phyloP scores from a whole-genome alignment of 306 rosid species.

The Alnus glutinosa region DNA sequence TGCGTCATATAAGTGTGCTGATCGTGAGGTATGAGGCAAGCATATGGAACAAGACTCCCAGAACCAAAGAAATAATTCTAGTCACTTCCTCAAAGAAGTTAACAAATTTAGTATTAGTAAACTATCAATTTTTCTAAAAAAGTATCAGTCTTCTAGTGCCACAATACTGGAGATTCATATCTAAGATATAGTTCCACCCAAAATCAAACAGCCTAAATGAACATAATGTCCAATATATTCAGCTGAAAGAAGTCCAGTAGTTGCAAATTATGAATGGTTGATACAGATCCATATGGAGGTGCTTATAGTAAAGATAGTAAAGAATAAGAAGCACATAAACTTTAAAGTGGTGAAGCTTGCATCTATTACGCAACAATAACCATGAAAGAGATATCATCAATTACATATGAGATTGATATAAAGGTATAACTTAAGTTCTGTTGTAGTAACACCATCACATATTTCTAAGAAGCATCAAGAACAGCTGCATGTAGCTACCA shows the following conservation, averaged over 20 bases:
- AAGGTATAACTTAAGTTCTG: neutral
- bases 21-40: neutral
- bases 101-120: neutral
- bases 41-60: neutral
- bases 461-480: neutral
- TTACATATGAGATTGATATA: neutral
- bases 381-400: neutral
- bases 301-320: neutral
- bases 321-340: neutral
- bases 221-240: neutral
- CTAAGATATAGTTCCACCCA: too few species aligned
- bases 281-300: neutral
- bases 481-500: conserved; percentile 12
- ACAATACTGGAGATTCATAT: too few species aligned
- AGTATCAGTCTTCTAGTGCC: too few species aligned
- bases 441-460: neutral
- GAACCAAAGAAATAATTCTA: neutral
- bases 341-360: neutral
- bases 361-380: neutral
- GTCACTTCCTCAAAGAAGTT: neutral
- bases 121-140: too few species aligned
- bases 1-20: neutral
- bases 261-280: neutral
- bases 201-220: neutral
- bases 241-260: neutral